Base-by-base conservation (phyloP, 805 yeast species). In the Alloascoidea africana region DNA sequence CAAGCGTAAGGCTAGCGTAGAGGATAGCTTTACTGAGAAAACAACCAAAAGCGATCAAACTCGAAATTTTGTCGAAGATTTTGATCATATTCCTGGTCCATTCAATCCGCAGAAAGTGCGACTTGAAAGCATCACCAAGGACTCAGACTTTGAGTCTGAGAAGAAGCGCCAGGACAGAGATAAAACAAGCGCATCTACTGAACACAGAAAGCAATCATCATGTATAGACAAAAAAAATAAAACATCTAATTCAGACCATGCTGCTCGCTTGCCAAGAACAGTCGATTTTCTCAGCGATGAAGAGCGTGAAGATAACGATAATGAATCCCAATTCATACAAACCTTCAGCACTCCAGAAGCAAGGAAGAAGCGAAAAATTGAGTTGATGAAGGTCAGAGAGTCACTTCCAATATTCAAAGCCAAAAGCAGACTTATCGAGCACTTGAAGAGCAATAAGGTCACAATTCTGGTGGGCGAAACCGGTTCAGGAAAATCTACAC, bases 401-500 rank as follows among this genome's bases (percentile, higher is more conserved):
- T 60, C 66, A 0, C 63, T 87, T 34, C 96, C 96, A 0, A 83
- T 87, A 17, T 85, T 66, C 55, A 74, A 70, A 45, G 83, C 82
- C 43, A 73, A 73, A 46, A 75, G 71, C 34, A 67, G 72, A 38
- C 68, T 89, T 14, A 52, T 81, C 42, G 58, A 66, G 5, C 70
- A 73, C 43, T 51, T 89, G 2, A 40, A 58, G 2, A 42, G 58
- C 6, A 70, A 77, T 47, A 76, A 69, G 43, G 93, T 86, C 3
- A 74, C 87, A 0, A 73, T 89, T 1, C 65, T 89, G 14, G 81
- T 91, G 52, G 97, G 97, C 58, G 97, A 89, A 53, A 89, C 98
- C 0, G 98, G 98, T 58, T 84, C 95, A 4, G 97, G 97, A 63
- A 89, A 89, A 53, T 87, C 97, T 3, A 89, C 98, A 0, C 98